Base-by-base conservation (phyloP, 2,329 filamentous ascomycete species). In the Annulohypoxylon truncatum region DNA sequence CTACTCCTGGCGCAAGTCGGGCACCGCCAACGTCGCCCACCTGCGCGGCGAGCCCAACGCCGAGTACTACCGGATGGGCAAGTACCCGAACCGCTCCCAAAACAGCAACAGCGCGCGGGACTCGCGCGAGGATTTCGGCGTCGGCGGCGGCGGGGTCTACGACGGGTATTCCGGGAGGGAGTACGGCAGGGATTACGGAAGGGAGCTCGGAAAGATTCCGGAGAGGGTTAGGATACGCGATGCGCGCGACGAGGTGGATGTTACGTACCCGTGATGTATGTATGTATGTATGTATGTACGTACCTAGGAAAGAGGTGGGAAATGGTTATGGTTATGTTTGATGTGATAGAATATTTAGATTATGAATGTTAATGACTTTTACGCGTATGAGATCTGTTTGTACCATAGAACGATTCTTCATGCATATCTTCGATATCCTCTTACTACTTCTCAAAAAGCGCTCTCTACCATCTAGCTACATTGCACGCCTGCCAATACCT, bases 1-100 rank as follows among this genome's bases (percentile, higher is more conserved):
- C 12, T 53, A 59, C 9, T 69, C 61, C 46, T 63, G 61, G 64
- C 24, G 61, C 12, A 50, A 31, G 18, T 69, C 67, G 15, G 54
- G 51, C 4, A 29, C 33, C 0, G 46, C 47, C 0, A 42, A 15
- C 1, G 29, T 53, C 1, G 50, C 56, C 33, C 42, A 22, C 13
- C 40, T 61, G 24, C 53, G 44, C 13, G 22, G 26, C 20, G 52
- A 51, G 20, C 57, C 28, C 9, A 53, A 44, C 12, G 18, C 33
- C 18, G 28, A 48, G 22, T 62, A 60, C n/a, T 66, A 66, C 20
- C 46, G 58, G 29, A 68, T 68, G 62, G 51, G 12, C 1, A 35
- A 57, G 6, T 62, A 44, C 13, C 22, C 33, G 26, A 13, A 29
- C 10, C 51, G 20, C 15, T 52, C 35, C n/a, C n/a, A n/a, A n/a